Conservation (phyloP, 2,329 filamentous ascomycete genomes). For the Beauveria rudraprayagi region DNA sequence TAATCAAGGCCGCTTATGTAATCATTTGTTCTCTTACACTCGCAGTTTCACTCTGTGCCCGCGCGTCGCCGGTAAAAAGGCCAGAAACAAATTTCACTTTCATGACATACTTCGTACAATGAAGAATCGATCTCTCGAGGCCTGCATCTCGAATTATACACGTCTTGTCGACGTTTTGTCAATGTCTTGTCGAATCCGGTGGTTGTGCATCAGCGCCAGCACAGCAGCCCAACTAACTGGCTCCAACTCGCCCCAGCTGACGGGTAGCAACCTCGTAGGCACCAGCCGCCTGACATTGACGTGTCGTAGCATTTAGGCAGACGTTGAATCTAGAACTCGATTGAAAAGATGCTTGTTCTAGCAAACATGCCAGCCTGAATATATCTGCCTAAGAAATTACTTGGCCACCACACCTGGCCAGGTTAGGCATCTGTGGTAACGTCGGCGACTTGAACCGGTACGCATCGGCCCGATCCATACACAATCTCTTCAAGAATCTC, state of each 20-base stretch:
- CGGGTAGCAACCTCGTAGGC: not conserved
- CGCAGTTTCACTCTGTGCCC: not conserved
- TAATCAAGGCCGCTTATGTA: not conserved
- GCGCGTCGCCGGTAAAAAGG: not conserved
- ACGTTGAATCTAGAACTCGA: not conserved
- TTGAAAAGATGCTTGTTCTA: not conserved
- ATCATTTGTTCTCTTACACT: not conserved
- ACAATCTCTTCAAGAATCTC: too few species aligned
- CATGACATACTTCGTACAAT: too few species aligned
- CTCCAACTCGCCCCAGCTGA: not conserved
- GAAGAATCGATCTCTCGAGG: too few species aligned
- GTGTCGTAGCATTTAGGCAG: not conserved
- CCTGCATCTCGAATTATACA: too few species aligned
- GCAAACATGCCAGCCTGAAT: not conserved
- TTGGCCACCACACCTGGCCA: too few species aligned
- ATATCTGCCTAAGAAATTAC: not conserved
- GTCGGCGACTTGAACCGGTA: too few species aligned
- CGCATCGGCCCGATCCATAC: too few species aligned
- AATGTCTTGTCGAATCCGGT: too few species aligned
- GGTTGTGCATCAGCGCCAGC: not conserved
- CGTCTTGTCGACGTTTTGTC: too few species aligned
- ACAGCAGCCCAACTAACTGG: not conserved
- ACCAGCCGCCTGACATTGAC: not conserved
- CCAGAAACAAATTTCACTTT: too few species aligned
- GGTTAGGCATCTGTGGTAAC: too few species aligned